Base-by-base conservation (phyloP, 1,284 basidiomycete genomes). In the Ceratobasidium sp. region DNA sequence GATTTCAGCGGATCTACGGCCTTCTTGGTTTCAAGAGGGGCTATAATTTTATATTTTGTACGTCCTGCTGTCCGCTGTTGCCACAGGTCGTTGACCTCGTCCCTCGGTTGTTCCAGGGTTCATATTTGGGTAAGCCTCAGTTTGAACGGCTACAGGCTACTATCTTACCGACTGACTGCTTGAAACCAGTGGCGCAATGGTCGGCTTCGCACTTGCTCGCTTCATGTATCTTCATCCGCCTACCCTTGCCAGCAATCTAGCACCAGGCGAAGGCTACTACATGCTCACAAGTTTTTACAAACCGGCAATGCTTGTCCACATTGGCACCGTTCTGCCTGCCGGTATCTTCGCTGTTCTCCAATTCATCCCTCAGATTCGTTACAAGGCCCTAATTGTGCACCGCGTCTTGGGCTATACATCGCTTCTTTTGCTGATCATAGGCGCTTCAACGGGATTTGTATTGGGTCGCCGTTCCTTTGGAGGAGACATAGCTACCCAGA, bases 321-420 rank as follows among this genome's bases (percentile, higher is more conserved):
- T 78, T 16, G 67, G 27, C 14, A 35, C 69, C 18, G 64, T 74
- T 16, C 62, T 78, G 14, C 68, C 69, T 27, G 70, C 70, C 16
- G 71, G 77, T 18, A 69, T 79, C 50, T 69, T 79, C 30, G 62
- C 77, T 3, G 73, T 77, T 10, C 44, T 78, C 8, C 79, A 79
- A 66, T 78, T 79, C 44, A 55, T 79, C 23, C 79, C 79, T 27
- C 55, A 33, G 1, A 78, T 79, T 50, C 70, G 71, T 6, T 59
- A 78, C 30, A 78, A 77, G 33, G 78, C 78, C 23, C 38, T 78
- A 0, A 74, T 60, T 14, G 57, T 78, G 18, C 79, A 79, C 66
- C 70, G 77, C 30, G 54, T 76, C n/a, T 64, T 68, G 18, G 79
- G 79, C 41, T 78, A 70, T 38, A 35, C 77, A 20, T 57, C 69